These are phyloP conservation scores for Eleusine coracana DNA, from an alignment of 176 grass and related monocot species.

Conservation along the genomic window DNA sequence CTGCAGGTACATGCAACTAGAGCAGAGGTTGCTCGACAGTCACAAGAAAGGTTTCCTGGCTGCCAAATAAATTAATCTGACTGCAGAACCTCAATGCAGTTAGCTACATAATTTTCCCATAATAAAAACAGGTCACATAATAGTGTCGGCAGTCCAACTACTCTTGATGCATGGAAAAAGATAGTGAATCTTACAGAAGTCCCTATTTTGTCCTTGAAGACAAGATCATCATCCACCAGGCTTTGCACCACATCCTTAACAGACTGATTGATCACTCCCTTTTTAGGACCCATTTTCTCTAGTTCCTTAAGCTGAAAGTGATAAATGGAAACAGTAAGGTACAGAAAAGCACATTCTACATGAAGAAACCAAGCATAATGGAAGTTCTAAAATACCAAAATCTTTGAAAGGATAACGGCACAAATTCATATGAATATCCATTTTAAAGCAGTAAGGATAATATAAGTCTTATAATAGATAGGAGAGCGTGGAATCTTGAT, in stretches of 20 bases:
- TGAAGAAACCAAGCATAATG: conserved; percentile 7
- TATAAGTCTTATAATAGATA: too few relatives aligned
- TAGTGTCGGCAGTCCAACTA: not conserved
- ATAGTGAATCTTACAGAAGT: conserved; percentile 73
- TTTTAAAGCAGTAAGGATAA: conserved; percentile 11
- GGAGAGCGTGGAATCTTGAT: too few relatives aligned
- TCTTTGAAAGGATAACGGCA: not conserved
- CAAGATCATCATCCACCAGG: conserved; percentile 98
- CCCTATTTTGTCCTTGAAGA: conserved; percentile 97
- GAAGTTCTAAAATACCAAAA: not conserved
- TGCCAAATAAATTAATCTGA: not conserved
- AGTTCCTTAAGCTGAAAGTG: conserved; percentile 84
- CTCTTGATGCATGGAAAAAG: conserved; percentile 1
- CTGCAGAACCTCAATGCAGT: not conserved
- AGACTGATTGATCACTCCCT: conserved; percentile 93
- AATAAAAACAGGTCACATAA: not conserved
- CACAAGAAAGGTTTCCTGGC: conserved; percentile 9
- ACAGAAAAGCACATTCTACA: conserved; percentile 24
- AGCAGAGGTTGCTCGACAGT: not conserved
- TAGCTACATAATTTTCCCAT: not conserved
- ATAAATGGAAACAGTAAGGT: not conserved
- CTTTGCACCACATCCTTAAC: conserved; percentile 98
- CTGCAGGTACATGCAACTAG: not conserved
- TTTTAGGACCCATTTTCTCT: conserved; percentile 96
- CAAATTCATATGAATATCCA: not conserved